Conservation (phyloP, 225 moss, liverwort and hornwort species). For the Polytrichum formosum region DNA sequence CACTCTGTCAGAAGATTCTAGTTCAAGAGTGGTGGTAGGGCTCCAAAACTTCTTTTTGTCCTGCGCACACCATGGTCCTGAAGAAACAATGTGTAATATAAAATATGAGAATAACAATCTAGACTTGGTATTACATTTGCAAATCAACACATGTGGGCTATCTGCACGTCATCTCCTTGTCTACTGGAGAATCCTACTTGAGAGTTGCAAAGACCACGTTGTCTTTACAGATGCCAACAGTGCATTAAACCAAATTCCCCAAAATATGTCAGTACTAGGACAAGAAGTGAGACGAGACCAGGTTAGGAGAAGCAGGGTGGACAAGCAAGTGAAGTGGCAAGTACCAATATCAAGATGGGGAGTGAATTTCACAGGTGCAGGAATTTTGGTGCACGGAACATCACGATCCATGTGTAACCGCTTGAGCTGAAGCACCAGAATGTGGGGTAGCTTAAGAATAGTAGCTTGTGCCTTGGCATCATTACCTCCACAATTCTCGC, state of each 20-base stretch:
- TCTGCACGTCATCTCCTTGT: too few relatives aligned
- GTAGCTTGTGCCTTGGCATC: conserved; percentile 38
- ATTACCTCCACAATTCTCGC: conserved; percentile 43
- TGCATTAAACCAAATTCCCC: too few relatives aligned
- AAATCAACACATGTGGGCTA: too few relatives aligned
- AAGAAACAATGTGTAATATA: background rate
- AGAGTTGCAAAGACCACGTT: too few relatives aligned
- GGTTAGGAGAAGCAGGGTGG: too few relatives aligned
- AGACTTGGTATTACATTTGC: too few relatives aligned
- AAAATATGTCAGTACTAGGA: too few relatives aligned
- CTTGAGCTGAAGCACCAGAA: conserved; percentile 55
- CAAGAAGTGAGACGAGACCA: too few relatives aligned
- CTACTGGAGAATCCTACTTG: too few relatives aligned
- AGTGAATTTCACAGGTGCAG: conserved; percentile 44
- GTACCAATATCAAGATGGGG: conserved; percentile 46
- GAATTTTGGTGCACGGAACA: conserved; percentile 50
- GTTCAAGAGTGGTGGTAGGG: conserved; percentile 11
- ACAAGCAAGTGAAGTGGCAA: background rate
- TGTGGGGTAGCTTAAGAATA: conserved; percentile 39
- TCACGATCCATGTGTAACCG: conserved; percentile 57
- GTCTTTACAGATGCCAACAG: too few relatives aligned
- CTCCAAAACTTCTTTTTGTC: conserved; percentile 47
- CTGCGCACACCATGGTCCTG: conserved; percentile 45
- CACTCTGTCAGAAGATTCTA: background rate
- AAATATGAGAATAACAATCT: too few relatives aligned